Conservation (phyloP, 2,329 filamentous ascomycete species). For the Neonectria punicea region DNA sequence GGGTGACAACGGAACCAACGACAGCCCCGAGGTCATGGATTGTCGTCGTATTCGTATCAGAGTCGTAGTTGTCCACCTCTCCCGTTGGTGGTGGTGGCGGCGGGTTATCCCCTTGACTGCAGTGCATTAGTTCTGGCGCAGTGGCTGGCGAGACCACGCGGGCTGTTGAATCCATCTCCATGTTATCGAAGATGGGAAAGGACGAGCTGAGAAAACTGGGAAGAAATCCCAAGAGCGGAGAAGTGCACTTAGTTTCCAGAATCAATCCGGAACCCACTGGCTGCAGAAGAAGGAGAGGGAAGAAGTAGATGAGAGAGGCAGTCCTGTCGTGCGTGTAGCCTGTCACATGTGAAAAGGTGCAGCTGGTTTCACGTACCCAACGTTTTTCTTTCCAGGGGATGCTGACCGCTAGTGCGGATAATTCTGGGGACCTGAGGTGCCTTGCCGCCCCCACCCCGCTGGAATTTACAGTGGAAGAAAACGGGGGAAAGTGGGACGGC, state of each 20-base stretch:
- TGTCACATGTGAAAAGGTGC: background rate
- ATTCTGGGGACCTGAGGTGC: constrained; percentile 13
- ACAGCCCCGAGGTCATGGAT: background rate
- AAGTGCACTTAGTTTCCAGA: background rate
- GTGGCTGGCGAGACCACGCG: constrained; percentile 11
- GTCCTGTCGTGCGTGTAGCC: background rate
- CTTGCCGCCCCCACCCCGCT: too few species aligned
- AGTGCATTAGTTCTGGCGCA: constrained; percentile 22
- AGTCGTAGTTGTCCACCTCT: constrained; percentile 4
- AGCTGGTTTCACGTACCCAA: background rate
- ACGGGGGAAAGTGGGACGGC: background rate
- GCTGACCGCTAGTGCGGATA: constrained; percentile 31
- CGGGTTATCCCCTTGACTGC: constrained; percentile 2
- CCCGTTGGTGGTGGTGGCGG: constrained; percentile 8
- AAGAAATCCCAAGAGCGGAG: background rate
- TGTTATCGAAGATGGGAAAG: background rate
- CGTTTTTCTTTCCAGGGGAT: background rate
- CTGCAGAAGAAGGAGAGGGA: background rate
- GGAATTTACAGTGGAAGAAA: background rate
- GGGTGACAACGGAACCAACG: constrained; percentile 44
- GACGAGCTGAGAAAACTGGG: too few species aligned
- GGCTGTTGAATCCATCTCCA: constrained; percentile 10
- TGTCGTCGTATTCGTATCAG: constrained; percentile 40
- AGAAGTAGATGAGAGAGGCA: background rate
- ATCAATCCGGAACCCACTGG: background rate